Evolutionary conservation across 1,284 basidiomycete genomes (phyloP).

Genomic region (Ceratobasidium sp.): DNA sequence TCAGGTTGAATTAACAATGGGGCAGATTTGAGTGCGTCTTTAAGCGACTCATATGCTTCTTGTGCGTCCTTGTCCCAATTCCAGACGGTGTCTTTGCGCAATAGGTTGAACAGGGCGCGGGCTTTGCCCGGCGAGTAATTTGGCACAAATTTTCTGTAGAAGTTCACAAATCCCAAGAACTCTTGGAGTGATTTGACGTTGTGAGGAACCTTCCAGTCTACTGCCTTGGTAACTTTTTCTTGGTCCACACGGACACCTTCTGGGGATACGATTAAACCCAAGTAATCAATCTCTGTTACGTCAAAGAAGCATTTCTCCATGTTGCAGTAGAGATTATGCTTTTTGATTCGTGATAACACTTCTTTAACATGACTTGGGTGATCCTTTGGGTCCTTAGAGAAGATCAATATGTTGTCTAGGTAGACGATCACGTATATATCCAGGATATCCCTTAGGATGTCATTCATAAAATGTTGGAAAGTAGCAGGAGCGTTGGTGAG

Average conservation of each 20-base stretch:
- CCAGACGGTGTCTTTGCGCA: conserved; percentile 49
- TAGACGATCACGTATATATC: conserved; percentile 42
- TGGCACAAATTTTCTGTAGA: conserved; percentile 56
- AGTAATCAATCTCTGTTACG: conserved; percentile 52
- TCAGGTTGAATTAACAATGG: conserved; percentile 40
- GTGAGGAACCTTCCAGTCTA: conserved; percentile 59
- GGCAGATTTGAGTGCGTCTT: conserved; percentile 35
- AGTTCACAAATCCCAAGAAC: conserved; percentile 58
- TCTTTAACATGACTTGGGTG: conserved; percentile 25
- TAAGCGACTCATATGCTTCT: conserved; percentile 53
- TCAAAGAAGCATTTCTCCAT: conserved; percentile 46
- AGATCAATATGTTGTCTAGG: conserved; percentile 47
- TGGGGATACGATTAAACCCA: conserved; percentile 55
- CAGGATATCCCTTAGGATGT: conserved; percentile 39
- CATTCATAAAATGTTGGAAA: conserved; percentile 54
- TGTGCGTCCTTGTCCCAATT: conserved; percentile 45
- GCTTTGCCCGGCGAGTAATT: conserved; percentile 53
- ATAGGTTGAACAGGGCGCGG: conserved; percentile 53
- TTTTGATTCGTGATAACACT: conserved; percentile 15
- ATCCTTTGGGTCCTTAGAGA: conserved; percentile 1
- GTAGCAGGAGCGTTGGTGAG: conserved; percentile 54
- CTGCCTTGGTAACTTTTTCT: conserved; percentile 59
- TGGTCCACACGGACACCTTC: conserved; percentile 60
- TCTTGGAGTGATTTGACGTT: conserved; percentile 55
- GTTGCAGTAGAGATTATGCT: conserved; percentile 15